Evolutionary conservation across 768 basidiomycete species (phyloP).

Genomic region (Psilocybe cyanescens): DNA sequence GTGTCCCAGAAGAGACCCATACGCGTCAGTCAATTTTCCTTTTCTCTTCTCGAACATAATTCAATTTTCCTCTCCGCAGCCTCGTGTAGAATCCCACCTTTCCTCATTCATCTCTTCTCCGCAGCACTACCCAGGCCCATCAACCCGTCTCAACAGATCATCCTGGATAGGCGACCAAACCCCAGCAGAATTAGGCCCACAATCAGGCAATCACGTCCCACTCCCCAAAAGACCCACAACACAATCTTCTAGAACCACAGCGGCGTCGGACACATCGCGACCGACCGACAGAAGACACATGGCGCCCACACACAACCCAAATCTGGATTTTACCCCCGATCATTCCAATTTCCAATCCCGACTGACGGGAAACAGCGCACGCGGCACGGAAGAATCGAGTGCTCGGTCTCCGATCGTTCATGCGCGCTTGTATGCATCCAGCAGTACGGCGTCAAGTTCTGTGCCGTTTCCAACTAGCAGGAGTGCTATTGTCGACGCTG

Average conservation of each 20-base stretch:
- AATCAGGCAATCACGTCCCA: neutral
- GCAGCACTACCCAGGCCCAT: neutral
- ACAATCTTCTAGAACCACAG: neutral
- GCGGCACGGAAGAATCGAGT: slow-evolving; percentile 3
- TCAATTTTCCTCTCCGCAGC: neutral
- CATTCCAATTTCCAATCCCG: neutral
- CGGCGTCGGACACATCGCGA: neutral
- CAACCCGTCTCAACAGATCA: slow-evolving; percentile 1
- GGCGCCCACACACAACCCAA: neutral
- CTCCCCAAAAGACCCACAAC: neutral
- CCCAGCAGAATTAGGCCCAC: neutral
- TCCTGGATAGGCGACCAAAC: neutral
- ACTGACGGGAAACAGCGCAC: neutral
- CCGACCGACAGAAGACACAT: neutral
- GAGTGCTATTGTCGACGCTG: too few species aligned
- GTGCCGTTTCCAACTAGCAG: too few species aligned
- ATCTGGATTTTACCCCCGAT: neutral
- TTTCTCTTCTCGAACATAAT: neutral
- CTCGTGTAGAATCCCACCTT: neutral
- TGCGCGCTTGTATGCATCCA: neutral
- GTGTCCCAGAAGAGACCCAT: neutral
- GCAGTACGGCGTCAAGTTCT: neutral
- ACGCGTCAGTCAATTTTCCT: neutral
- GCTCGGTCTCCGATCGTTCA: neutral
- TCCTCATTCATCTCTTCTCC: neutral